These are phyloP conservation scores for Fonsecaea pedrosoi DNA, from an alignment of 2,329 filamentous ascomycete genomes.

Conservation along the genomic window DNA sequence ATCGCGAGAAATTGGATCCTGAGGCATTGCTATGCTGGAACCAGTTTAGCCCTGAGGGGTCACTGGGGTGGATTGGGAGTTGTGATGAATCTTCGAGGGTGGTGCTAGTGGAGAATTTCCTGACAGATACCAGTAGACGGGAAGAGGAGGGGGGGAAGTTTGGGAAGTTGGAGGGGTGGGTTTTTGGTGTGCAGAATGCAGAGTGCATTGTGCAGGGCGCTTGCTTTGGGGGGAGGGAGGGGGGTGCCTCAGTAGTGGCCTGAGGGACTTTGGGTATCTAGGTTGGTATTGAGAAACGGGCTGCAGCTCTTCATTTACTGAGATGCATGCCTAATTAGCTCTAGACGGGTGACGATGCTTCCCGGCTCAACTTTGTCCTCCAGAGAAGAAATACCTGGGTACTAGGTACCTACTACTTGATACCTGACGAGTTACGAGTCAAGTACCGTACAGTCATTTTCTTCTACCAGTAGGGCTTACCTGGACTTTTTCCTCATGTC, in stretches of 20 bases:
- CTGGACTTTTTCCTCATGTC: neutral
- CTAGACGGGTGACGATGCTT: neutral
- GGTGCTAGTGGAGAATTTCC: constrained; percentile 1
- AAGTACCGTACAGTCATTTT: neutral
- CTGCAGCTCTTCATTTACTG: neutral
- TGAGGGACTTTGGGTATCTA: no score
- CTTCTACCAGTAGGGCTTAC: neutral
- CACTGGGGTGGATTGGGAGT: neutral
- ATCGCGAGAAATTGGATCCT: constrained; percentile 37
- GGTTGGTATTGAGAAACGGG: neutral
- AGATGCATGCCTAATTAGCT: neutral
- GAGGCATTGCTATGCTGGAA: constrained; percentile 31
- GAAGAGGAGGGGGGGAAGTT: neutral
- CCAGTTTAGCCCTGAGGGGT: constrained; percentile 9
- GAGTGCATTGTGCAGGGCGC: neutral
- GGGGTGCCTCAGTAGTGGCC: neutral
- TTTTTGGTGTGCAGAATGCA: neutral
- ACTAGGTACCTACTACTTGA: no score
- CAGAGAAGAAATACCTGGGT: no score
- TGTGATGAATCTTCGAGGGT: neutral
- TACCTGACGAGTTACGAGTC: no score
- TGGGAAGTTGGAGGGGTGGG: constrained; percentile 5
- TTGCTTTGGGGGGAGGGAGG: neutral
- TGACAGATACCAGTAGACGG: neutral
- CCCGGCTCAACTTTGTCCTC: no score